phyloP scores from a whole-genome alignment of 1,139 yeast genomes.

The Suhomyces yuchorum region DNA sequence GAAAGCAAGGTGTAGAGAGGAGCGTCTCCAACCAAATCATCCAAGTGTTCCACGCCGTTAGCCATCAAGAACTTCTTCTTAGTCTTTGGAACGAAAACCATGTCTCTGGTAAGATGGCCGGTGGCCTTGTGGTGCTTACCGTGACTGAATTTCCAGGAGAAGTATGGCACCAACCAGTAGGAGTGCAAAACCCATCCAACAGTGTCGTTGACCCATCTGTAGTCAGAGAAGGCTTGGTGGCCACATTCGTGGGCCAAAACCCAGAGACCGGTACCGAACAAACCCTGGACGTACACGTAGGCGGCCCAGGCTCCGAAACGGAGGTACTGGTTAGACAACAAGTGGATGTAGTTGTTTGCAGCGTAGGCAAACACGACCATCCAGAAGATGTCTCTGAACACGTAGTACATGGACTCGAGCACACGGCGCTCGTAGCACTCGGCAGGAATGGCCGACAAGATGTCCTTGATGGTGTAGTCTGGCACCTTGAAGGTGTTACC shows the following conservation, averaged over 20 bases:
- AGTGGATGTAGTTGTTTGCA: conserved; percentile 55
- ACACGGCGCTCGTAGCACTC: conserved; percentile 73
- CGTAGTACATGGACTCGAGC: conserved; percentile 59
- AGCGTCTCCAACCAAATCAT: conserved; percentile 70
- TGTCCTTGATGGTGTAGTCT: conserved; percentile 71
- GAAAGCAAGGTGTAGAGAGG: conserved; percentile 62
- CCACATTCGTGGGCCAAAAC: conserved; percentile 91
- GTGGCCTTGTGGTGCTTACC: conserved; percentile 88
- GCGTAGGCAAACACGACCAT: conserved; percentile 53
- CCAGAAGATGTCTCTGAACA: conserved; percentile 61
- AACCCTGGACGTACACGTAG: conserved; percentile 54
- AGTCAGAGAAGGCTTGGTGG: conserved; percentile 80
- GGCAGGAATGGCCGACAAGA: conserved; percentile 70
- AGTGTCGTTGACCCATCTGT: conserved; percentile 65
- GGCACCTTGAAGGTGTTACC: conserved; percentile 75
- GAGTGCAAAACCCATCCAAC: conserved; percentile 87
- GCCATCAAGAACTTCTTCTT: conserved; percentile 53
- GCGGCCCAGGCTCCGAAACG: conserved; percentile 44
- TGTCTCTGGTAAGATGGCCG: conserved; percentile 77
- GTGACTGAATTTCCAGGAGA: conserved; percentile 83
- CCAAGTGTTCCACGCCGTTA: conserved; percentile 44
- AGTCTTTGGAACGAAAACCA: conserved; percentile 78
- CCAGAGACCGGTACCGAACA: conserved; percentile 81
- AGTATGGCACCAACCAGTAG: conserved; percentile 76
- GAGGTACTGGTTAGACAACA: conserved; percentile 22